Evolutionary conservation across 805 yeast species (phyloP), one percentile per base, ranked within the genome.

Genomic region (Yarrowia deformans): DNA sequence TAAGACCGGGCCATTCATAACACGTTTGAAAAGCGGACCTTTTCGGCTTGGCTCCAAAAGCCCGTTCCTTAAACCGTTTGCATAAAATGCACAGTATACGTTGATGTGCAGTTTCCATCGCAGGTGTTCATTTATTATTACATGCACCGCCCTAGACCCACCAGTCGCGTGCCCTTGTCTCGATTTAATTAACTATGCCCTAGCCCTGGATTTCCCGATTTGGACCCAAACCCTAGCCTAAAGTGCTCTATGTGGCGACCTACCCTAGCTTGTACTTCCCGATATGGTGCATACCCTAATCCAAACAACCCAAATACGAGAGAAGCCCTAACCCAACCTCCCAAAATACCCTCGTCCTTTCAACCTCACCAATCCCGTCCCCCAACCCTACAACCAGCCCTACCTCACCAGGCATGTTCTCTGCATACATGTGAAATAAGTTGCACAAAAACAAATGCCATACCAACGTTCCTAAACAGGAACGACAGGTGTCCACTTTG

Each of bases 351-450:
- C 54, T 8, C 16, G 5, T 19, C 54, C 32, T 8, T 23, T 2
- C 29, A 23, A 23, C 29, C 29, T 23, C 29, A 23, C 29, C 29
- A 23, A 23, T 23, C 29, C 29, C 29, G 29, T 23, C 14, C 37
- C 35, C 34, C 34, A 13, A 23, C 48, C 48, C 48, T 45, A 16
- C 18, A 7, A 42, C 42, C 42, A 39, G 42, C 42, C 42, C 42
- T 12, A 34, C 29, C 29, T 23, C 29, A 23, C 29, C 29, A 23
- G 29, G 29, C 50, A 49, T 29, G 19, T 49, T 49, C 54, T 49
- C 54, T 49, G 56, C 40, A 50, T 35, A 54, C 58, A 54, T 35
- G 58, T 54, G 58, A 54, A 54, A 54, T 37, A 29, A 14, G 35
- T 48, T 29, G 40, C 35, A 14, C 35, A 29, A 48, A 29, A 29